phyloP scores from a whole-genome alignment of 2,329 filamentous ascomycete genomes.

The Aspergillus japonicus region DNA sequence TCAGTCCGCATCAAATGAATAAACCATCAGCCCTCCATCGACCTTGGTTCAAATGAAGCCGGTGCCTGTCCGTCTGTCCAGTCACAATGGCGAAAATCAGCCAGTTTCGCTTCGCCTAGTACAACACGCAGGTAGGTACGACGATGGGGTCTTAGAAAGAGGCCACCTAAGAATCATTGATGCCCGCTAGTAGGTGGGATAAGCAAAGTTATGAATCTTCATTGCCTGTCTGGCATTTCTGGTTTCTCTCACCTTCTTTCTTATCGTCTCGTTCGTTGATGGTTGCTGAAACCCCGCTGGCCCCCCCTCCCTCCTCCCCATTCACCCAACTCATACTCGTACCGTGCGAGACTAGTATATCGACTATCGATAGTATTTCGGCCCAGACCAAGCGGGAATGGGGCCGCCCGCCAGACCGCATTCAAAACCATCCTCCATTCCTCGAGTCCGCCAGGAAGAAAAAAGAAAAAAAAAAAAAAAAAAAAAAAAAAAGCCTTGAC shows the following conservation, averaged over 20 bases:
- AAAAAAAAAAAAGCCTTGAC: too few relatives aligned
- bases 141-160: background rate
- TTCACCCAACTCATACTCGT: background rate
- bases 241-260: too few relatives aligned
- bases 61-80: slow-evolving; percentile 13
- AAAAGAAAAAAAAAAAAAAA: too few relatives aligned
- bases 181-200: too few relatives aligned
- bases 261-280: too few relatives aligned
- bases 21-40: slow-evolving; percentile 1
- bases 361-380: background rate
- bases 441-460: too few relatives aligned
- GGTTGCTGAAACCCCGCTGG: too few relatives aligned
- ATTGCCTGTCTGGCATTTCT: too few relatives aligned
- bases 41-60: slow-evolving; percentile 1
- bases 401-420: background rate
- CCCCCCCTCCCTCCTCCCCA: too few relatives aligned
- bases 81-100: slow-evolving; percentile 9
- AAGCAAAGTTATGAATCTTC: too few relatives aligned
- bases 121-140: background rate
- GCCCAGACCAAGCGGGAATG: background rate
- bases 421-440: too few relatives aligned
- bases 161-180: background rate
- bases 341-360: background rate
- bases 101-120: slow-evolving; percentile 9
- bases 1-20: slow-evolving; percentile 16